Base-by-base conservation (phyloP, 148 eudicot genomes). In the Silene uniflora region DNA sequence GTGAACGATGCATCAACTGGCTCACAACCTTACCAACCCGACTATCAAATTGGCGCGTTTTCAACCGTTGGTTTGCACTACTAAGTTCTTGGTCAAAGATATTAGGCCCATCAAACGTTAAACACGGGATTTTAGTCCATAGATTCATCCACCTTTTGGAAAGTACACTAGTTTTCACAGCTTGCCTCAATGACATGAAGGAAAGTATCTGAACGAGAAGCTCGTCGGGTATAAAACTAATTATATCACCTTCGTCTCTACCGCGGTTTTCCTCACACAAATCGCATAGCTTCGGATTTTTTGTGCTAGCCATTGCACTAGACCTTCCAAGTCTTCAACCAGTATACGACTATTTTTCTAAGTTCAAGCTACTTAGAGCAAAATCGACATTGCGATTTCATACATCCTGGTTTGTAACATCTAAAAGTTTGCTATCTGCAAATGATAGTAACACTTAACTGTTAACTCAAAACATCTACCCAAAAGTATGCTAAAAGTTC, bases 191-290 rank as follows among this genome's bases (percentile, higher is more conserved):
- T 27, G 80, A 32, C 29, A 77, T 2, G 52, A 4, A 14, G 1
- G 75, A 71, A 19, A 77, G 62, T 10, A 77, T 61, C 7, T 69
- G 69, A 10, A 62, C 24, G 42, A 77, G 22, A 76, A 77, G 67
- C 29, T 77, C 80, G 71, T 71, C 75, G 21, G 80, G 80, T 35
- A 71, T 29, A 6, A 49, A 12, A 60, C 70, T 71, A 32, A 71
- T 71, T 49, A 49, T 62, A 62, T 46, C 79, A 23, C 18, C 47
- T 42, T 17, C 24, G 60, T 18, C 24, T 11, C 19, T 0, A 68
- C 49, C 75, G 49, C 6, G 5, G n/a, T n/a, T 27, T n/a, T 19
- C 16, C 32, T 71, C 80, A 19, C 19, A 77, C 25, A 62, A n/a
- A 1, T 52, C 62, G 19, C 1, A 39, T 7, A 29, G 24, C 47